Evolutionary conservation across 2,329 filamentous ascomycete genomes (phyloP).

Genomic region (Stagonosporopsis vannaccii): DNA sequence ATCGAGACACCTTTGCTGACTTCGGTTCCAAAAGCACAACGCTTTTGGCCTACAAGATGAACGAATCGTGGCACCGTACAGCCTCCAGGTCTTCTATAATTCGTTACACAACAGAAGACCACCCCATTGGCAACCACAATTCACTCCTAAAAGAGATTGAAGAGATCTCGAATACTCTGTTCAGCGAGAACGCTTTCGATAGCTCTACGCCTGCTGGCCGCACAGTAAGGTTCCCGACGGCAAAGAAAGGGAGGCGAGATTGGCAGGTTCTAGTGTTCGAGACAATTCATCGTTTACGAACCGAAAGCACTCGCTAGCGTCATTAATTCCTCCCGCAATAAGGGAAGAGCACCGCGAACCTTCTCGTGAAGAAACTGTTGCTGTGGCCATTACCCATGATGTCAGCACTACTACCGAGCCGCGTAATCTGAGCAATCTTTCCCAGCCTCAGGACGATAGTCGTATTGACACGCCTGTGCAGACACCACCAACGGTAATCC

Average conservation of each 20-base stretch:
- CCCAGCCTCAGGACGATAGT: background rate
- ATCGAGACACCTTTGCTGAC: conserved; percentile 19
- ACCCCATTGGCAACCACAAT: conserved; percentile 20
- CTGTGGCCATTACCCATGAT: background rate
- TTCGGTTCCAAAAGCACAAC: conserved; percentile 22
- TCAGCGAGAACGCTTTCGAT: conserved; percentile 2
- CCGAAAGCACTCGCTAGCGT: conserved; percentile 10
- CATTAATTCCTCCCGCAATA: background rate
- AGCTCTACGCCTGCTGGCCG: conserved; percentile 16
- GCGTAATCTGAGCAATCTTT: background rate
- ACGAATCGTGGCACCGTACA: conserved; percentile 32
- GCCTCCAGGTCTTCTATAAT: conserved; percentile 26
- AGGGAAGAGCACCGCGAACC: background rate
- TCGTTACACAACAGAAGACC: conserved; percentile 26
- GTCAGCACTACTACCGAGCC: background rate
- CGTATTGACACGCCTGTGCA: background rate
- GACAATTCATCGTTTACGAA: background rate
- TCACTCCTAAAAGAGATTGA: conserved; percentile 31
- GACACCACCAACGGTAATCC: too few relatives aligned
- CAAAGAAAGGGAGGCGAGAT: conserved; percentile 13
- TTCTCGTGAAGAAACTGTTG: background rate
- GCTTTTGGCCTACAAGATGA: conserved; percentile 21
- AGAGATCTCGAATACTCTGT: conserved; percentile 20
- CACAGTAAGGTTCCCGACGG: conserved; percentile 10
- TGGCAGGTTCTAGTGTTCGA: conserved; percentile 8